These are phyloP conservation scores for Sordariomycetes sp. DNA, from an alignment of 2,329 filamentous ascomycete genomes.

Conservation along the genomic window DNA sequence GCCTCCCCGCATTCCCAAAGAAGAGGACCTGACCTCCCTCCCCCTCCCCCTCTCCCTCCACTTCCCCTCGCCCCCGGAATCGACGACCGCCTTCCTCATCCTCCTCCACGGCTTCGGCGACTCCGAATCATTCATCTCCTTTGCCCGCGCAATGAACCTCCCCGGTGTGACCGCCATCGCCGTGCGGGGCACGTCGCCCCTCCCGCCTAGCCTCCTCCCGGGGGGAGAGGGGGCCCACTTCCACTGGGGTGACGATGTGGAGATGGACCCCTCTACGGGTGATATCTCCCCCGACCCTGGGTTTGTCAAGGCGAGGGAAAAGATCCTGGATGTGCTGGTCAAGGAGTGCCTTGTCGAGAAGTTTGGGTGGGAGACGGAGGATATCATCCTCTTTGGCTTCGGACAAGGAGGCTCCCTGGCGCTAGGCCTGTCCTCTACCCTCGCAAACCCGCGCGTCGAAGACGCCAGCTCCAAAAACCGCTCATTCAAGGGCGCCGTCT, in stretches of 20 bases:
- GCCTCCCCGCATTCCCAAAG: conserved; percentile 30
- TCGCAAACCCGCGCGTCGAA: conserved; percentile 21
- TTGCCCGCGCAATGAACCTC: conserved; percentile 56
- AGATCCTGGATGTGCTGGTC: conserved; percentile 38
- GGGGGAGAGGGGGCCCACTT: conserved; percentile 20
- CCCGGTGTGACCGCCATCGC: conserved; percentile 68
- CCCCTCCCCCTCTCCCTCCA: conserved; percentile 29
- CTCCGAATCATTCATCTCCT: conserved; percentile 52
- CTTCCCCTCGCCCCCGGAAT: conserved; percentile 40
- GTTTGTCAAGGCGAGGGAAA: conserved; percentile 31
- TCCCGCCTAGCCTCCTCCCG: conserved; percentile 56
- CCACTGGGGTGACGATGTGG: conserved; percentile 58
- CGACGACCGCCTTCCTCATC: conserved; percentile 62
- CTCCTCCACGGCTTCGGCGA: conserved; percentile 81
- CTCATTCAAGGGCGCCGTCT: conserved; percentile 38
- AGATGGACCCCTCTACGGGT: conserved; percentile 33
- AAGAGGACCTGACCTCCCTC: conserved; percentile 33
- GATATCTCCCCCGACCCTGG: conserved; percentile 49
- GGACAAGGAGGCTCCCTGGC: conserved; percentile 55
- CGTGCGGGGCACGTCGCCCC: conserved; percentile 53
- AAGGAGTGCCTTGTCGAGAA: conserved; percentile 32
- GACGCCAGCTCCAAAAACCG: conserved; percentile 13
- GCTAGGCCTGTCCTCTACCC: conserved; percentile 36
- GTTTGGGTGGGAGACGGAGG: conserved; percentile 45
- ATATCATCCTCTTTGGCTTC: conserved; percentile 53